Percentiles rank a stretch among this genome's conserved stretches.
These are phyloP conservation scores for Forsythia viridissima DNA, from an alignment of 257 asterid genomes.

Conservation along the genomic window DNA sequence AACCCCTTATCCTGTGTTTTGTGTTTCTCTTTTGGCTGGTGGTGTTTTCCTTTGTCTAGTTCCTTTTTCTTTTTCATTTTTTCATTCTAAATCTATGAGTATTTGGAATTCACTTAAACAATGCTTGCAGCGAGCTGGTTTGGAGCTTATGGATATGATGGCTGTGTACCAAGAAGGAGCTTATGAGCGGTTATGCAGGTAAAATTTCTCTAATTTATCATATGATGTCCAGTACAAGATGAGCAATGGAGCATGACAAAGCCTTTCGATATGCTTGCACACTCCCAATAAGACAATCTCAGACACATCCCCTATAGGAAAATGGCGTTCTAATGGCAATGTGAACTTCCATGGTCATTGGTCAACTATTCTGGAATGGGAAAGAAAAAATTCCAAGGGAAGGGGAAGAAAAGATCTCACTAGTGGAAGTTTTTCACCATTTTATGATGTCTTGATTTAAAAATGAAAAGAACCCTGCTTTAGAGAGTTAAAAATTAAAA, in stretches of 20 bases:
- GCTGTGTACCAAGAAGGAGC: conserved; percentile 99
- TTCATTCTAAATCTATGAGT: conserved; percentile 16
- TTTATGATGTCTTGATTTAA: not conserved
- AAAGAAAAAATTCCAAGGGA: not conserved
- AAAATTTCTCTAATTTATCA: conserved; percentile 21
- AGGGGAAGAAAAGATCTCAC: not conserved
- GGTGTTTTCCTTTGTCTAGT: conserved; percentile 3
- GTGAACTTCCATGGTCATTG: not conserved
- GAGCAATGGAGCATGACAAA: not conserved
- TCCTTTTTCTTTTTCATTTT: not conserved
- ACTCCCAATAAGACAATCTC: not conserved
- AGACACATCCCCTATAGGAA: not conserved
- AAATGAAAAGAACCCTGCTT: not conserved
- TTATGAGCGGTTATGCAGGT: conserved; percentile 98
- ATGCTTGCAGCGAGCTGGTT: conserved; percentile 88
- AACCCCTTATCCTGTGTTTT: not conserved
- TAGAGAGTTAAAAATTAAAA: not conserved
- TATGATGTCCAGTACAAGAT: conserved; percentile 6
- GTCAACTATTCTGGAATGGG: not conserved
- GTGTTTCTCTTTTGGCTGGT: conserved; percentile 22
- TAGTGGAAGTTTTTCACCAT: not conserved
- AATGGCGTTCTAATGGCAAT: not conserved
- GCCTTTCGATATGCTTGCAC: conserved; percentile 7
- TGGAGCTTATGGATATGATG: conserved; percentile 99
- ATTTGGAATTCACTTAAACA: conserved; percentile 38